Evolutionary conservation across 257 asterid genomes (phyloP), one percentile per base, ranked within the genome.

Genomic region (Dorcoceras hygrometricum): DNA sequence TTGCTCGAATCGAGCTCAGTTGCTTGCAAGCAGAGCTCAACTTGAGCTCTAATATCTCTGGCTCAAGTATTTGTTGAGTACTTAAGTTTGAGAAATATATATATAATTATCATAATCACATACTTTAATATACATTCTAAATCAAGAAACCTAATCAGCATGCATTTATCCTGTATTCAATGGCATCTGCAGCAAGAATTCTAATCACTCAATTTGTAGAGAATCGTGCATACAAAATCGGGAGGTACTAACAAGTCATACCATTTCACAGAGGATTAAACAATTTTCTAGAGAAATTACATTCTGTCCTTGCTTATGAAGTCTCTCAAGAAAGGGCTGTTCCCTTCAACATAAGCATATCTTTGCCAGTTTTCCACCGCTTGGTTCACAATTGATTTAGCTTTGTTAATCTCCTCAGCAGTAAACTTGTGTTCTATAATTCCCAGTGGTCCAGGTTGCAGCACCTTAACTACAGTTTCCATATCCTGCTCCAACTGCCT

Each of bases 361-460:
- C 83, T 83, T 56, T 73, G 81, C 97, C 97, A 93, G 73, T 86
- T 87, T 66, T 77, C 83, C 27, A 90, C 85, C 18, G 97, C 97
- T 73, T 48, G 71, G 63, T 79, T 76, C n/a, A 90, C 95, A 27
- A 82, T 82, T 43, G 76, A 84, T 53, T 75, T 76, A 5, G 97
- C 97, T 71, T 68, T 78, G 43, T 73, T 68, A 57, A 92, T 83
- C 88, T 92, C 97, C 65, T 84, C 89, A 0, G 81, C 83, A 27
- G 89, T 77, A 79, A 89, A 92, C 79, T 87, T 87, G 90, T 87
- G 98, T 73, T 92, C 97, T 12, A 89, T 59, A 57, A 92, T 85
- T 70, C 98, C 98, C 81, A 92, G 64, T 4, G 97, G 97, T 19
- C 98, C 97, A 59, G 98, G 98, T 68, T 89, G 96, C 62, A 92